Conservation (phyloP, 2,329 filamentous ascomycete genomes). For the Penicillium sp. region DNA sequence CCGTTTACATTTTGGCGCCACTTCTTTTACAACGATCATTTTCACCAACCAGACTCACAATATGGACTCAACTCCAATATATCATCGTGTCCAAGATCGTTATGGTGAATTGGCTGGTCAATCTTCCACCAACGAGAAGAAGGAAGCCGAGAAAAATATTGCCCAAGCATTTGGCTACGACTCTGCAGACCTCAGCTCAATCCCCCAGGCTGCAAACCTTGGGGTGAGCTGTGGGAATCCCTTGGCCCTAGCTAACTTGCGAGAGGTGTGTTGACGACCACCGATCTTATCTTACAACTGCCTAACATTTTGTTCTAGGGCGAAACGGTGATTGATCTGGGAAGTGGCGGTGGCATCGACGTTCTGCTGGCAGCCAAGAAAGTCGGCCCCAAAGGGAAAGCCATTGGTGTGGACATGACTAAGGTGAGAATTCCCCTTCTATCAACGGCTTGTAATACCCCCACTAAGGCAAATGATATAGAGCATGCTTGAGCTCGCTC, state of each 20-base stretch:
- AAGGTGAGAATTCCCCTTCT: slow-evolving; percentile 39
- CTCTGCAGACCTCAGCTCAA: background rate
- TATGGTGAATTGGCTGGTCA: slow-evolving; percentile 6
- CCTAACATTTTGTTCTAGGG: slow-evolving; percentile 39
- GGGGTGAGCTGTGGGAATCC: slow-evolving; percentile 1
- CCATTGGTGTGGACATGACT: slow-evolving; percentile 62
- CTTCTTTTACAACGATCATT: background rate
- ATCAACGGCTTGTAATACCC: background rate
- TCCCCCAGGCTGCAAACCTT: background rate
- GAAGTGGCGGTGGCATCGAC: slow-evolving; percentile 60
- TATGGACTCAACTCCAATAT: background rate
- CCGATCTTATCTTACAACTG: rapidly evolving
- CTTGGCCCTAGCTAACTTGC: background rate
- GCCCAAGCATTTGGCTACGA: slow-evolving; percentile 5
- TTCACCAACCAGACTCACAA: background rate
- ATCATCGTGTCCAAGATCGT: background rate
- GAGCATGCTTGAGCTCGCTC: slow-evolving; percentile 57
- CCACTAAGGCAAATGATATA: slow-evolving; percentile 24
- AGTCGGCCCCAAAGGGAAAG: slow-evolving; percentile 51
- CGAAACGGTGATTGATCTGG: slow-evolving; percentile 59
- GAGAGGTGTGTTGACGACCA: background rate
- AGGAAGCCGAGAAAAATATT: background rate
- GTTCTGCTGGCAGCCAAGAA: slow-evolving; percentile 55
- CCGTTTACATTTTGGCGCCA: no score
- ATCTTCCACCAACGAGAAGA: background rate